phyloP scores from a whole-genome alignment of 768 basidiomycete genomes.

The Lactifluus hygrophoroides region DNA sequence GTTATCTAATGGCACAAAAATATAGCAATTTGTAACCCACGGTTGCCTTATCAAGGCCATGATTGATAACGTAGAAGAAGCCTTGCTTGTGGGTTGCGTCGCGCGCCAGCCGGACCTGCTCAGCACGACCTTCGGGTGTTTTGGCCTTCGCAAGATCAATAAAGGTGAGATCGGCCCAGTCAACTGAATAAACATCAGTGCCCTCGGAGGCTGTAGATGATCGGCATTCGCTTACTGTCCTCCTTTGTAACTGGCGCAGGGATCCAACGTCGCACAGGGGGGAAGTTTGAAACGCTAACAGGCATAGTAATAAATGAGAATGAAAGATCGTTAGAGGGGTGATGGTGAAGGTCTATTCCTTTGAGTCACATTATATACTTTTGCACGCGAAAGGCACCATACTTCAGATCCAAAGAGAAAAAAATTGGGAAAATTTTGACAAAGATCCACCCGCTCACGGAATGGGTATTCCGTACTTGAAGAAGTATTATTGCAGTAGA shows the following conservation, averaged over 20 bases:
- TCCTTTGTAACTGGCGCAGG: constrained; percentile 23
- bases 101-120: constrained; percentile 26
- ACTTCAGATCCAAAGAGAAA: not conserved
- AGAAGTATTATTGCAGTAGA: not conserved
- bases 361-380: constrained; percentile 1
- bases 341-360: not conserved
- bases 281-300: constrained; percentile 10
- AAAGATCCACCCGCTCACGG: not conserved
- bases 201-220: not conserved
- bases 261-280: constrained; percentile 21
- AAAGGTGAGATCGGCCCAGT: constrained; percentile 30
- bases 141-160: constrained; percentile 29
- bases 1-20: not conserved
- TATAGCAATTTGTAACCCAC: constrained; percentile 22
- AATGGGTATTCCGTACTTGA: constrained; percentile 6
- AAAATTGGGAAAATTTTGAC: not conserved
- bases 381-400: not conserved
- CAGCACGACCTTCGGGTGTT: constrained; percentile 28
- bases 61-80: constrained; percentile 44
- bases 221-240: constrained; percentile 14
- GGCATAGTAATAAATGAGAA: constrained; percentile 12
- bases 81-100: constrained; percentile 29
- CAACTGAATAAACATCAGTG: constrained; percentile 23
- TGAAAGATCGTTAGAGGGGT: not conserved
- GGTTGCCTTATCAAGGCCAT: constrained; percentile 37